These are phyloP conservation scores for Saccharomyces cerevisiae DNA, from an alignment of 805 yeast species.

Conservation along the genomic window DNA sequence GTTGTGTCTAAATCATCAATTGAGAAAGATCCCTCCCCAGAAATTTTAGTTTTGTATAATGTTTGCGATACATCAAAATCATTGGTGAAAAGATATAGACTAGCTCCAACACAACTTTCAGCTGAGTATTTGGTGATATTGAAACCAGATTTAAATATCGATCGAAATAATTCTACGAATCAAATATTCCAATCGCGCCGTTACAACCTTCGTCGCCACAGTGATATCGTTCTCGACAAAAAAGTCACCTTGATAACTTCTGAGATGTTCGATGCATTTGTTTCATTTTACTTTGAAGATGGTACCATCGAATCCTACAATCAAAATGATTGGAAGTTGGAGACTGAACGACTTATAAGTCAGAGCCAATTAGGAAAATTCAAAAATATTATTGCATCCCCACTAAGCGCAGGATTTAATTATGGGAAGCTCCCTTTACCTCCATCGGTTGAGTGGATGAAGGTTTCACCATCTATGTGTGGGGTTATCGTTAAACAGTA, in stretches of 20 bases:
- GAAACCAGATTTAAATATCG: constrained; percentile 6
- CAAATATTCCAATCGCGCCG: constrained; percentile 13
- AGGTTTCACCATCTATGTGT: constrained; percentile 29
- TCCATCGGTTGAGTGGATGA: constrained; percentile 24
- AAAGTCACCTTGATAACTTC: constrained; percentile 18
- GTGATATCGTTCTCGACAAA: constrained; percentile 12
- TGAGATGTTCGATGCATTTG: constrained; percentile 23
- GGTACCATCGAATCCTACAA: constrained; percentile 19
- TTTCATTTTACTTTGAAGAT: constrained; percentile 20
- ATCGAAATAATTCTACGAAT: constrained; percentile 1
- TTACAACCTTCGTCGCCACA: constrained; percentile 11
- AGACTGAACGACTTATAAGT: constrained; percentile 16
- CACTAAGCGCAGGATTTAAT: constrained; percentile 24
- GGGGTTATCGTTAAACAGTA: constrained; percentile 22
- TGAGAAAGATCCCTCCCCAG: constrained; percentile 25
- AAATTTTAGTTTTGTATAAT: constrained; percentile 22
- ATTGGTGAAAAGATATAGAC: constrained; percentile 19
- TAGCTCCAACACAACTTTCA: constrained; percentile 17
- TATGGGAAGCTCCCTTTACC: constrained; percentile 19
- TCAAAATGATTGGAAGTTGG: constrained; percentile 23
- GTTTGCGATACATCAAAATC: constrained; percentile 18
- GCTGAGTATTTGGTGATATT: constrained; percentile 15
- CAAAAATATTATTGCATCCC: constrained; percentile 24
- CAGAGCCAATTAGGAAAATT: constrained; percentile 19
- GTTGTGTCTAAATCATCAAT: constrained; percentile 22